Conservation (phyloP, 805 yeast species). For the Saccharomycopsis fermentans region DNA sequence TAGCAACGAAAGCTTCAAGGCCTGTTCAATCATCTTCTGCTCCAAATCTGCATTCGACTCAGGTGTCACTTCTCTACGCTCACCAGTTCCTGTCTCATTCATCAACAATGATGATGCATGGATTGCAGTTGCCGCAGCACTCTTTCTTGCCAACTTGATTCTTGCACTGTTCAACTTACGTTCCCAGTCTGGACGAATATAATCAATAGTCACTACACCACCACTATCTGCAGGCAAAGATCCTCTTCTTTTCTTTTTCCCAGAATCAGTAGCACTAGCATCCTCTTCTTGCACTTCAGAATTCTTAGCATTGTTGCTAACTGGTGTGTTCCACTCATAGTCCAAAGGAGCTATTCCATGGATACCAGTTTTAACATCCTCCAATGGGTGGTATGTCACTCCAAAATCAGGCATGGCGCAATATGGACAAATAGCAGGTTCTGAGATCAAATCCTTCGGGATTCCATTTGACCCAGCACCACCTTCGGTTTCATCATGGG, state of each 20-base stretch:
- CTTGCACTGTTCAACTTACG: constrained; percentile 60
- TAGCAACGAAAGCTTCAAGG: constrained; percentile 59
- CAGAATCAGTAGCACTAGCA: background rate
- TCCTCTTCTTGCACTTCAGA: background rate
- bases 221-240: constrained; percentile 60
- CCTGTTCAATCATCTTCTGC: constrained; percentile 77
- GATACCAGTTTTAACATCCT: constrained; percentile 42
- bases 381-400: constrained; percentile 64
- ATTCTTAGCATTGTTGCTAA: background rate
- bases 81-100: constrained; percentile 14
- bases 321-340: constrained; percentile 20
- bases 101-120: constrained; percentile 67
- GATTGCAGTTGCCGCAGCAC: constrained; percentile 90
- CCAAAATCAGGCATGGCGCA: constrained; percentile 86
- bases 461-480: constrained; percentile 24
- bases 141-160: constrained; percentile 66
- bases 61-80: constrained; percentile 18
- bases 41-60: constrained; percentile 37
- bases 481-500: constrained; percentile 49
- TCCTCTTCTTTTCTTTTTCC: constrained; percentile 28
- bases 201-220: constrained; percentile 68
- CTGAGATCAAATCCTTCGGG: constrained; percentile 66
- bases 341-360: constrained; percentile 43
- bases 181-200: constrained; percentile 91
- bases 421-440: constrained; percentile 86